Evolutionary conservation across 2,329 filamentous ascomycete species (phyloP).

Genomic region (Didymosphaeria variabile): DNA sequence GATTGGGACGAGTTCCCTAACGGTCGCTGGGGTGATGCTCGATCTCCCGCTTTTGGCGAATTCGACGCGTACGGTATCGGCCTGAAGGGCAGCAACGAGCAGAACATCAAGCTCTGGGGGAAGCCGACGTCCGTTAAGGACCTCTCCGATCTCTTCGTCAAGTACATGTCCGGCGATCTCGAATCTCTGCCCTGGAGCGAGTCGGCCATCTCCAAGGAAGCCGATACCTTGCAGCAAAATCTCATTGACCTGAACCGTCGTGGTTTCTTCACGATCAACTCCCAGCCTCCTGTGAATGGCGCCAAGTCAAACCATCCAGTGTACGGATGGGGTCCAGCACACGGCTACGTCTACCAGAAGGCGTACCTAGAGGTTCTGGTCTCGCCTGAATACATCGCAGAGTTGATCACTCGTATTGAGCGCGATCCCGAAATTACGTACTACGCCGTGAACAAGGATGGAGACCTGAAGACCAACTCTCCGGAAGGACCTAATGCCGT

Average conservation of each 20-base stretch:
- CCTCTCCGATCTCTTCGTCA: conserved; percentile 82
- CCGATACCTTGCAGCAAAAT: conserved; percentile 77
- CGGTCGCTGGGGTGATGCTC: conserved; percentile 96
- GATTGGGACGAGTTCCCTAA: conserved; percentile 99
- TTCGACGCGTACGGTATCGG: conserved; percentile 94
- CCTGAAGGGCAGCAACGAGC: conserved; percentile 92
- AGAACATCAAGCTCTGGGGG: conserved; percentile 95
- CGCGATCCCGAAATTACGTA: conserved; percentile 85
- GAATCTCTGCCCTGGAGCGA: conserved; percentile 94
- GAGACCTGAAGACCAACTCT: conserved; percentile 84
- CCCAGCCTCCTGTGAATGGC: conserved; percentile 92
- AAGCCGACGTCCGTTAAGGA: conserved; percentile 82
- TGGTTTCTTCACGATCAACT: conserved; percentile 94
- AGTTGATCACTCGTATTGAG: conserved; percentile 81
- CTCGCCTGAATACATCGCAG: conserved; percentile 78
- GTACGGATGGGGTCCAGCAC: conserved; percentile 92
- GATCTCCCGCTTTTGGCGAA: conserved; percentile 95
- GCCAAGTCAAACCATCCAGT: conserved; percentile 86
- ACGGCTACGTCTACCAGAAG: conserved; percentile 98
- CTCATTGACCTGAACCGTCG: conserved; percentile 84
- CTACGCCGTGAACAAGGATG: conserved; percentile 88
- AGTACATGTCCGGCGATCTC: conserved; percentile 82
- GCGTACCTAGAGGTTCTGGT: conserved; percentile 93
- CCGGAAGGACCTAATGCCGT: conserved; percentile 95
- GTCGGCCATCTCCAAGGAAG: conserved; percentile 82